These are phyloP conservation scores for Glycine tomentella DNA, from an alignment of 306 rosid genomes.

Conservation along the genomic window DNA sequence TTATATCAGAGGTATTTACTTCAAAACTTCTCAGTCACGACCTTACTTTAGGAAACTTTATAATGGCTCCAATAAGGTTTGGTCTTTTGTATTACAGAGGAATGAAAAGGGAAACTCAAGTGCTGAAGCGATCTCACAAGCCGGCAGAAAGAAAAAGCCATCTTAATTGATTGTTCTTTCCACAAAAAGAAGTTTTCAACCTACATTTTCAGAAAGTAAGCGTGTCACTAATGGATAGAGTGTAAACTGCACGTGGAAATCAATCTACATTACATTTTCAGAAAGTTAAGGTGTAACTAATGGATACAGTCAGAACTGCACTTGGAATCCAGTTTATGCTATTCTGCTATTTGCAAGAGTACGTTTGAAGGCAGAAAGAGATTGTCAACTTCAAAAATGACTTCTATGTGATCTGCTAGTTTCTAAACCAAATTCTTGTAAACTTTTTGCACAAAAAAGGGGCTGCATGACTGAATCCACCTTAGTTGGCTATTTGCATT, in stretches of 20 bases:
- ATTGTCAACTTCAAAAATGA: slow-evolving; percentile 12
- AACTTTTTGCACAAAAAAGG: slow-evolving; percentile 2
- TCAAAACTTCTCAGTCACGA: slow-evolving; percentile 13
- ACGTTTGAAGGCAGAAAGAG: slow-evolving; percentile 31
- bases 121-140: slow-evolving; percentile 67
- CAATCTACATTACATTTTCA: slow-evolving; percentile 33
- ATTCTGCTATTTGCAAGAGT: slow-evolving; percentile 31
- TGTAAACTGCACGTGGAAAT: neutral
- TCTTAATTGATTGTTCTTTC: slow-evolving; percentile 45
- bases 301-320: slow-evolving; percentile 9
- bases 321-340: slow-evolving; percentile 27
- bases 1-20: slow-evolving; percentile 68
- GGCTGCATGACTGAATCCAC: slow-evolving; percentile 1
- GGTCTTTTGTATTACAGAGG: slow-evolving; percentile 61
- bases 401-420: neutral
- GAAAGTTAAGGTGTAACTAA: slow-evolving; percentile 28
- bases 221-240: slow-evolving; percentile 6
- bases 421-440: slow-evolving; percentile 34
- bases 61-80: slow-evolving; percentile 25
- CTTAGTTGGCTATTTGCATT: slow-evolving; percentile 36
- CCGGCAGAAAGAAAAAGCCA: slow-evolving; percentile 73
- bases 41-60: slow-evolving; percentile 35
- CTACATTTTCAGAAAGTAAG: slow-evolving; percentile 30
- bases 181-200: slow-evolving; percentile 27
- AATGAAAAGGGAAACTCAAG: slow-evolving; percentile 58